Conservation (phyloP, 2,329 filamentous ascomycete species). For the Pseudocercospora crystallina region DNA sequence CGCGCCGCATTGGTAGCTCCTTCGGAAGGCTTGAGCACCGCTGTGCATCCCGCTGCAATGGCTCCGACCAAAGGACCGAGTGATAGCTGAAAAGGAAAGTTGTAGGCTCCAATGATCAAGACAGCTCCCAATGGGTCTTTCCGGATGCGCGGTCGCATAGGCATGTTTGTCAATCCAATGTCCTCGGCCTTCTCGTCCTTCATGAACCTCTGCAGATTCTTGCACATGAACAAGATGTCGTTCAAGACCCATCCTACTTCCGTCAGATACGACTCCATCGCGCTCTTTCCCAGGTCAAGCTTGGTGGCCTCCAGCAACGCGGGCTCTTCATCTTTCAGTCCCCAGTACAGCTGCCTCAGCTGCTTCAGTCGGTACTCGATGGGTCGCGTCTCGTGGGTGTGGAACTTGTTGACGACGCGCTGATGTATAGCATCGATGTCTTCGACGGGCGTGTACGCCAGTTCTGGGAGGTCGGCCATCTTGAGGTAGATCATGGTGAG, state of each 20-base stretch:
- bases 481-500: conserved; percentile 20
- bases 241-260: conserved; percentile 79
- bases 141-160: conserved; percentile 72
- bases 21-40: conserved; percentile 88
- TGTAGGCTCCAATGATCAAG: conserved; percentile 85
- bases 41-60: conserved; percentile 88
- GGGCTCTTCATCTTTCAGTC: conserved; percentile 71
- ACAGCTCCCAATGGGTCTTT: conserved; percentile 86
- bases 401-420: conserved; percentile 67
- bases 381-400: conserved; percentile 76
- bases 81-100: conserved; percentile 84
- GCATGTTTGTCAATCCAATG: conserved; percentile 65
- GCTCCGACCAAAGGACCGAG: conserved; percentile 80
- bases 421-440: conserved; percentile 63
- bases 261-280: conserved; percentile 69
- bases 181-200: conserved; percentile 76
- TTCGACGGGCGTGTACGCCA: conserved; percentile 60
- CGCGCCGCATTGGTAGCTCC: conserved; percentile 72
- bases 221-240: conserved; percentile 75
- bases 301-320: conserved; percentile 73
- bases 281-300: conserved; percentile 75
- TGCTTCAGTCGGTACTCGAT: conserved; percentile 80
- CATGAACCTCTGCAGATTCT: conserved; percentile 77
- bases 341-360: conserved; percentile 95
- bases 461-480: conserved; percentile 32